phyloP scores from a whole-genome alignment of 2,329 filamentous ascomycete species.

The Aspergillus ustus region DNA sequence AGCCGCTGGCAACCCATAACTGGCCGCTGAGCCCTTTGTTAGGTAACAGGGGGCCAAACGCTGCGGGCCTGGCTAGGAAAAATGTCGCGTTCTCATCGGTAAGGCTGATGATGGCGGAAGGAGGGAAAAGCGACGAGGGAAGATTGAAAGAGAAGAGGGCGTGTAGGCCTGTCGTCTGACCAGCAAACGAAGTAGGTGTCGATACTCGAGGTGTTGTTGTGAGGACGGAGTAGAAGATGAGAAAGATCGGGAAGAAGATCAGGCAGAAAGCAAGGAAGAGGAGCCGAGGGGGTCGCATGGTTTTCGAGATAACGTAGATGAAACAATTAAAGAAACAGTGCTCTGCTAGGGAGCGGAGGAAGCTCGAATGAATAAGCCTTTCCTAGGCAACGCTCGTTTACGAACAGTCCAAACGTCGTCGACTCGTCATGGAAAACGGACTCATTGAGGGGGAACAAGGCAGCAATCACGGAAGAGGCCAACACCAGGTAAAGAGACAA shows the following conservation, averaged over 20 bases:
- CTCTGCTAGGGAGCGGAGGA: slow-evolving; percentile 15
- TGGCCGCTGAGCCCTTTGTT: slow-evolving; percentile 80
- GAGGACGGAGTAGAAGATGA: slow-evolving; percentile 53
- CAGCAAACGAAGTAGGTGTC: slow-evolving; percentile 41
- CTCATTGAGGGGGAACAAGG: slow-evolving; percentile 41
- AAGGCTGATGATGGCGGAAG: slow-evolving; percentile 92
- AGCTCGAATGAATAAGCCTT: slow-evolving; percentile 14
- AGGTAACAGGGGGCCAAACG: slow-evolving; percentile 83
- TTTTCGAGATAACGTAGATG: slow-evolving; percentile 21
- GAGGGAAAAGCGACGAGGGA: slow-evolving; percentile 88
- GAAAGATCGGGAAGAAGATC: slow-evolving; percentile 53
- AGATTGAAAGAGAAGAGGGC: slow-evolving; percentile 72
- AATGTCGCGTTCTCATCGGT: slow-evolving; percentile 98
- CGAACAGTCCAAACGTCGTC: slow-evolving; percentile 41
- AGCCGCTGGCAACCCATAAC: slow-evolving; percentile 91
- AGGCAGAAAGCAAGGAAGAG: slow-evolving; percentile 52
- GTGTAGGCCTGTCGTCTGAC: slow-evolving; percentile 54
- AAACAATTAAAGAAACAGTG: not conserved
- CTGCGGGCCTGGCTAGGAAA: slow-evolving; percentile 89
- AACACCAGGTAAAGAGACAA: not conserved
- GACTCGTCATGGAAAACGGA: slow-evolving; percentile 31
- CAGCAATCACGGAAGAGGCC: slow-evolving; percentile 11
- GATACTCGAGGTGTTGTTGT: slow-evolving; percentile 44
- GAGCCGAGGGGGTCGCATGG: slow-evolving; percentile 54
- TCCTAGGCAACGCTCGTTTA: slow-evolving; percentile 24